A percentile compares a stretch with the other conserved stretches of the same genome.
Evolutionary conservation across 345 rosid species (phyloP).

Genomic region (Citrus maxima): DNA sequence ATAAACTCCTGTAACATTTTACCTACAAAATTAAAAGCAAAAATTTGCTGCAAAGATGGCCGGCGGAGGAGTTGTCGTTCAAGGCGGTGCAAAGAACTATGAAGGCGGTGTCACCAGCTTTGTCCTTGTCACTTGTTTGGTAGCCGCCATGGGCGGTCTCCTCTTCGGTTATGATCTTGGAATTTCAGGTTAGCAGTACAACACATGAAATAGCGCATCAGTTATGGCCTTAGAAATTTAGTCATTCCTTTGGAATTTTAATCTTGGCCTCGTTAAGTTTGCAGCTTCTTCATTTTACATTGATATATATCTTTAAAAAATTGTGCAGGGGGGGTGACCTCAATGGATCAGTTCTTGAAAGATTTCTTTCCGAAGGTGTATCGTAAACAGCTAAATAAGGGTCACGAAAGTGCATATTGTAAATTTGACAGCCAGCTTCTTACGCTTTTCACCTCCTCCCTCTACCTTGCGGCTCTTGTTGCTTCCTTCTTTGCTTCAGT

Average conservation of each 20-base stretch:
- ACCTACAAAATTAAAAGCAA: not conserved
- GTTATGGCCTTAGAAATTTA: no score
- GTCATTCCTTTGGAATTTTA: no score
- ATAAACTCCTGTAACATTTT: not conserved
- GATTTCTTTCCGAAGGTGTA: conserved; percentile 61
- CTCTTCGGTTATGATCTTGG: conserved; percentile 84
- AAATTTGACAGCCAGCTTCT: conserved; percentile 66
- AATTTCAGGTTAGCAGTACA: conserved; percentile 48
- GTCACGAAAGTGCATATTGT: conserved; percentile 54
- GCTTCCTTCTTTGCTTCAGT: conserved; percentile 65
- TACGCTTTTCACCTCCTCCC: conserved; percentile 76
- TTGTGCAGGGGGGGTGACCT: conserved; percentile 69
- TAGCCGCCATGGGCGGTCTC: conserved; percentile 86
- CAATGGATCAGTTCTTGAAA: conserved; percentile 63
- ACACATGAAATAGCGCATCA: not conserved
- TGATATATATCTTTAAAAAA: no score
- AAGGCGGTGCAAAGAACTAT: conserved; percentile 30
- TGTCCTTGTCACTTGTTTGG: conserved; percentile 61
- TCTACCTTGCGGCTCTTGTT: conserved; percentile 65
- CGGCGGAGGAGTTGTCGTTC: not conserved
- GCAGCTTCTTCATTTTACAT: not conserved
- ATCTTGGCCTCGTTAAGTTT: not conserved
- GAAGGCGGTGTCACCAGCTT: conserved; percentile 55
- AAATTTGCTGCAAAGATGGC: not conserved
- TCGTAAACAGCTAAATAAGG: conserved; percentile 22